A percentile compares a stretch with the other conserved stretches of the same genome.
phyloP scores from a whole-genome alignment of 176 grass and related monocot genomes.

The Hsuehochloa calcarea region DNA sequence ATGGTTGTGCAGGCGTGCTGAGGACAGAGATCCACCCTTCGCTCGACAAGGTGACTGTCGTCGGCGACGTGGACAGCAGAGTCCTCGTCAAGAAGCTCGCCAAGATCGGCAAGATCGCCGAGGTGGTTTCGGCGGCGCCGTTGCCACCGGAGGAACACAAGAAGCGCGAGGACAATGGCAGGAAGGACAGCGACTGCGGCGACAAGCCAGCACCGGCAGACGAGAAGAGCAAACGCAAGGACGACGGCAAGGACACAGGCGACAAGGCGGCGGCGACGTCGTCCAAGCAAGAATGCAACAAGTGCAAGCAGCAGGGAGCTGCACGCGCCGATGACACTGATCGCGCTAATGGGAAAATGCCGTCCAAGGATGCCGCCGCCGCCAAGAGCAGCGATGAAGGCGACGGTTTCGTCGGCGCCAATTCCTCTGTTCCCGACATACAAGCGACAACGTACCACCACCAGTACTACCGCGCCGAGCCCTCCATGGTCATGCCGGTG shows the following conservation, averaged over 20 bases:
- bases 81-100: conserved; percentile 70
- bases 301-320: conserved; percentile 21
- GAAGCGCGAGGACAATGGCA: conserved; percentile 24
- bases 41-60: conserved; percentile 69
- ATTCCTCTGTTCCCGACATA: background rate
- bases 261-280: conserved; percentile 27
- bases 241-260: background rate
- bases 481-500: conserved; percentile 45
- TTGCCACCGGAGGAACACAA: background rate
- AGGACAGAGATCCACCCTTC: conserved; percentile 75
- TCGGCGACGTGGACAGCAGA: conserved; percentile 63
- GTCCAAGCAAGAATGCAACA: conserved; percentile 38
- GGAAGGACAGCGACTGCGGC: conserved; percentile 4
- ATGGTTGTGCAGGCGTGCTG: conserved; percentile 59
- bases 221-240: conserved; percentile 35
- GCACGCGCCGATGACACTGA: background rate
- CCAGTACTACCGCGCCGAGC: conserved; percentile 51
- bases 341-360: conserved; percentile 23
- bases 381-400: background rate
- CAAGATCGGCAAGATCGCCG: conserved; percentile 71
- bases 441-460: conserved; percentile 13
- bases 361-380: conserved; percentile 5
- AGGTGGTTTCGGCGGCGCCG: conserved; percentile 24
- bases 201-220: background rate
- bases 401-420: background rate